Evolutionary conservation across 129 eudicot genomes (phyloP).

Genomic region (Chrysanthemum seticuspe): DNA sequence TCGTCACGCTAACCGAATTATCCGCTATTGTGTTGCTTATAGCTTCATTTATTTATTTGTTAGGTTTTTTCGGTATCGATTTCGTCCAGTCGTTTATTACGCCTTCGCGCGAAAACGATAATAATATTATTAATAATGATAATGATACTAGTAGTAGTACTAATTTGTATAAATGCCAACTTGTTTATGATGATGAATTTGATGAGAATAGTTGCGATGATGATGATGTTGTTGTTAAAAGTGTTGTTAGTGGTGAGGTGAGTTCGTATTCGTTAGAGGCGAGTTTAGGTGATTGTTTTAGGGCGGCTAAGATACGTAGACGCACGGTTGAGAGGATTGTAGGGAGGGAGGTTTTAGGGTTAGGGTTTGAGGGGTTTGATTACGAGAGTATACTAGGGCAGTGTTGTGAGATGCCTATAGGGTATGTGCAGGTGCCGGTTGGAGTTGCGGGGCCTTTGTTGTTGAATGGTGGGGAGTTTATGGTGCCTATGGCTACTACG

Average conservation of each 20-base stretch:
- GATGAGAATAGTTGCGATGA: conserved; percentile 10
- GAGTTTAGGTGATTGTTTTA: conserved; percentile 34
- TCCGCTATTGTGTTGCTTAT: conserved; percentile 48
- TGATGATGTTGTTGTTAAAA: conserved; percentile 39
- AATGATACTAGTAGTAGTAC: background rate
- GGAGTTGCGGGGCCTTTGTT: conserved; percentile 56
- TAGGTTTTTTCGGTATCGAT: conserved; percentile 68
- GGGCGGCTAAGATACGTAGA: conserved; percentile 49
- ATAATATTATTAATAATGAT: background rate
- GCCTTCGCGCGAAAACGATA: conserved; percentile 25
- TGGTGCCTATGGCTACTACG: conserved; percentile 59
- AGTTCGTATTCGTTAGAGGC: conserved; percentile 45
- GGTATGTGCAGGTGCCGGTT: conserved; percentile 51
- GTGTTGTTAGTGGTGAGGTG: conserved; percentile 35
- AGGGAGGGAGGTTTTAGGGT: conserved; percentile 39
- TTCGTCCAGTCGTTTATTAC: conserved; percentile 55
- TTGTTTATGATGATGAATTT: background rate
- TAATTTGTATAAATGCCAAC: background rate
- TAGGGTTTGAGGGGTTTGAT: conserved; percentile 48
- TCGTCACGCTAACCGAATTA: conserved; percentile 50
- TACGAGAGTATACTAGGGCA: conserved; percentile 52
- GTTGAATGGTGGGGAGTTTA: conserved; percentile 47
- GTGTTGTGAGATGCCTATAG: conserved; percentile 60
- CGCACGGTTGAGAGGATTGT: conserved; percentile 42
- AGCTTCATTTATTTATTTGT: conserved; percentile 54